These are phyloP conservation scores for Sonneratia alba DNA, from an alignment of 345 rosid genomes.

Conservation along the genomic window DNA sequence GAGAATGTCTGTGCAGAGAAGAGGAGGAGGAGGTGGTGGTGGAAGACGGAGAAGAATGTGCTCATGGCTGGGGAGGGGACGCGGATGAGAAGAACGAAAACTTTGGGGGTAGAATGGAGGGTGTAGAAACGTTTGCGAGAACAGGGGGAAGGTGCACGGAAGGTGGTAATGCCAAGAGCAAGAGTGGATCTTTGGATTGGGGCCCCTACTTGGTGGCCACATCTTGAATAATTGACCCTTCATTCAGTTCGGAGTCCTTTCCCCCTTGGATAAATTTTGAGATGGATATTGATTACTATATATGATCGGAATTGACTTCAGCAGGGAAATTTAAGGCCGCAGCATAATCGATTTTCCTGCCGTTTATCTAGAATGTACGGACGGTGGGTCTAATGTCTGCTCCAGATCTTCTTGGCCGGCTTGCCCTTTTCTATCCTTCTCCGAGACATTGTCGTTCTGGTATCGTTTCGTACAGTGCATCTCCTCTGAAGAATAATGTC, in stretches of 20 bases:
- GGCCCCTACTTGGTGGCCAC: not conserved
- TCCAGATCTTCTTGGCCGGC: not conserved
- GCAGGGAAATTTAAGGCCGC: not conserved
- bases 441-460: too few relatives aligned
- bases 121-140: not conserved
- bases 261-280: not conserved
- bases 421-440: too few relatives aligned
- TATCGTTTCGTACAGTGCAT: too few relatives aligned
- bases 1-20: not conserved
- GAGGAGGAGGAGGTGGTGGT: constrained; percentile 11
- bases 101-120: not conserved
- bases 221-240: not conserved
- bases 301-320: not conserved
- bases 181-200: not conserved
- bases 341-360: too few relatives aligned
- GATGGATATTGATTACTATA: not conserved
- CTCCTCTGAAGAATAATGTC: too few relatives aligned
- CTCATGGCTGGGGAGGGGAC: not conserved
- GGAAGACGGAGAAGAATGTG: not conserved
- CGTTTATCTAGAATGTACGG: too few relatives aligned
- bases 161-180: not conserved
- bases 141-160: not conserved
- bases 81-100: not conserved
- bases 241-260: not conserved
- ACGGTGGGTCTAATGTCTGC: too few relatives aligned